Evolutionary conservation across 2,329 filamentous ascomycete species (phyloP).

Genomic region (Colletotrichum sp.): DNA sequence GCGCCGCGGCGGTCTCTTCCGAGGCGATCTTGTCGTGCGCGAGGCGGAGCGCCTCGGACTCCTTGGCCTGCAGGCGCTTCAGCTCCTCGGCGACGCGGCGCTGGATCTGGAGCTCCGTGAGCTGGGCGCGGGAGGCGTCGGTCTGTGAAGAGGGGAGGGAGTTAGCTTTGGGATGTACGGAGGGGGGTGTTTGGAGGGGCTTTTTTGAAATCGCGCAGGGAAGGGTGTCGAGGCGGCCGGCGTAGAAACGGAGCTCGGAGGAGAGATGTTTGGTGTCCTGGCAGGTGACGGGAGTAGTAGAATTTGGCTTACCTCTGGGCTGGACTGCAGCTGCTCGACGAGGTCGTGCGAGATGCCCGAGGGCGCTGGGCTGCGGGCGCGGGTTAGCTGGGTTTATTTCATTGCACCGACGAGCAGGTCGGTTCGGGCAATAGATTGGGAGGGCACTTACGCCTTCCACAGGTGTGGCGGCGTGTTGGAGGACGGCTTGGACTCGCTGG

Average conservation of each 20-base stretch:
- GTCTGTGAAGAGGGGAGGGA: slow-evolving; percentile 59
- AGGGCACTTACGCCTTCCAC: slow-evolving; percentile 60
- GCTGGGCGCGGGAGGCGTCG: slow-evolving; percentile 83
- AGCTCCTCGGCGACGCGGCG: slow-evolving; percentile 86
- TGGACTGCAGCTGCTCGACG: slow-evolving; percentile 82
- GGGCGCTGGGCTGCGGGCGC: slow-evolving; percentile 44
- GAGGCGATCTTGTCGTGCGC: slow-evolving; percentile 68
- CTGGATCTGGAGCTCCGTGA: slow-evolving; percentile 87
- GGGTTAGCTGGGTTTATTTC: slow-evolving; percentile 6
- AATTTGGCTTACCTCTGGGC: slow-evolving; percentile 73
- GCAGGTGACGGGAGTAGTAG: background rate
- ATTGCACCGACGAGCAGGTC: background rate
- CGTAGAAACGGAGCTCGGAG: background rate
- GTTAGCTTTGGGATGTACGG: background rate
- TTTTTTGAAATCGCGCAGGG: background rate
- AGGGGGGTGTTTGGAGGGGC: background rate
- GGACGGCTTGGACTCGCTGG: slow-evolving; percentile 60
- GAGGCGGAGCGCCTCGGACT: slow-evolving; percentile 70
- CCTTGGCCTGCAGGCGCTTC: slow-evolving; percentile 74
- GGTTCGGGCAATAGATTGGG: background rate
- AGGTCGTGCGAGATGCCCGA: slow-evolving; percentile 77
- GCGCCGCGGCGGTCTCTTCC: slow-evolving; percentile 32
- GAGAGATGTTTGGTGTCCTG: background rate
- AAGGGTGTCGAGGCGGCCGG: background rate
- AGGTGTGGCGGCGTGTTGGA: slow-evolving; percentile 44